Evolutionary conservation across 371 early-diverging fungal species (phyloP), one percentile per base, ranked within the genome.

Genomic region (Umbelopsis sp.): DNA sequence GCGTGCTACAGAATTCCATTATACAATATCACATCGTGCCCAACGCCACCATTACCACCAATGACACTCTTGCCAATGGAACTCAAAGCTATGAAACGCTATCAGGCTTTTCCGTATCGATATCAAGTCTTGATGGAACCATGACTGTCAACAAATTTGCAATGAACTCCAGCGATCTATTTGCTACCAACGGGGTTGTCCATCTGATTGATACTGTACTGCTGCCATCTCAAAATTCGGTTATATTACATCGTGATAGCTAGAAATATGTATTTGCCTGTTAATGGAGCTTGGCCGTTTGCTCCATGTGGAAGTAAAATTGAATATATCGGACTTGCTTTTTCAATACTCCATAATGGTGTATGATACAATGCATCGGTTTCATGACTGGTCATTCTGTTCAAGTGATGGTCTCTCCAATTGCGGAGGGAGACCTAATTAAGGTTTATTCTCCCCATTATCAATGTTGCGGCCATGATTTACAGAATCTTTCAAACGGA

Each of bases 1-100:
- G 35, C 1, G 57, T 57, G 57, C 32, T 57, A 16, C 6, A 29
- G 18, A 57, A 57, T 18, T 32, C 57, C 4, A 7, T 57, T 57
- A 16, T 57, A 57, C 57, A 57, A 35, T 57, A 57, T 57, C 57
- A 57, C 12, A 57, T 57, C n/a, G 37, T 57, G 3, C 35, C 57
- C 4, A 29, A 57, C 29, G 57, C 14, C 29, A 14, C 29, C 18
- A 57, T 57, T 16, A 57, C 35, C 29, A 57, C 11, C 35, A 18
- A 12, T 9, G n/a, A 57, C 8, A 35, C 10, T 6, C 1, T 16
- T 8, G 35, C 12, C 57, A 14, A 12, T 29, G 57, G 35, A 35
- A 9, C 29, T 29, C 8, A 35, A 16, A 37, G 2, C 11, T 11
- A 14, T 18, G 35, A 29, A 35, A 29, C 57, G 18, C 14, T 57